These are phyloP conservation scores for Dovyalis caffra DNA, from an alignment of 345 rosid species.

Conservation along the genomic window DNA sequence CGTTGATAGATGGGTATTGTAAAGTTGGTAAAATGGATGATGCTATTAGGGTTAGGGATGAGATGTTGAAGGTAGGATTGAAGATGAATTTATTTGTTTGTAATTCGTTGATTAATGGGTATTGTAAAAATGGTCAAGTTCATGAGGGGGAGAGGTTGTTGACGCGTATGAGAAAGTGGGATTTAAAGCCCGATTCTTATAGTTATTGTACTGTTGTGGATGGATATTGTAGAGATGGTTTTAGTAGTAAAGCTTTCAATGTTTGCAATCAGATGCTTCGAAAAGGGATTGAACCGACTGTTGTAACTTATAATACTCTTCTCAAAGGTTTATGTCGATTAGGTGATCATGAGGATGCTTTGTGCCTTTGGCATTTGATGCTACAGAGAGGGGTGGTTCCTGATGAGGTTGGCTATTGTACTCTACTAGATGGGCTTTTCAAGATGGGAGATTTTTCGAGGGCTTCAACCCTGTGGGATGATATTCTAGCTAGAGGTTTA, in stretches of 20 bases:
- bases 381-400: constrained; percentile 47
- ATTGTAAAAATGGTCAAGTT: constrained; percentile 62
- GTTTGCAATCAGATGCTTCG: constrained; percentile 55
- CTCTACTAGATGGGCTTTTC: constrained; percentile 63
- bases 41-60: constrained; percentile 57
- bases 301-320: constrained; percentile 70
- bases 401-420: constrained; percentile 60
- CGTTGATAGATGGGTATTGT: constrained; percentile 79
- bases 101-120: constrained; percentile 77
- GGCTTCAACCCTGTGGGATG: constrained; percentile 65
- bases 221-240: constrained; percentile 66
- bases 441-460: constrained; percentile 63
- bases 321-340: constrained; percentile 64
- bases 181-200: constrained; percentile 64
- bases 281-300: constrained; percentile 46
- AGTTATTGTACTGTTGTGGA: constrained; percentile 72
- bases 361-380: constrained; percentile 66
- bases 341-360: constrained; percentile 56
- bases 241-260: constrained; percentile 50
- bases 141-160: constrained; percentile 46
- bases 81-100: constrained; percentile 60
- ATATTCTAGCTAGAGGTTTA: constrained; percentile 62
- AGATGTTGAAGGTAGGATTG: constrained; percentile 60
- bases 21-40: constrained; percentile 50
- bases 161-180: constrained; percentile 48